Evolutionary conservation across 495 filamentous ascomycete species (phyloP).

Genomic region (Penicillium pulvis): DNA sequence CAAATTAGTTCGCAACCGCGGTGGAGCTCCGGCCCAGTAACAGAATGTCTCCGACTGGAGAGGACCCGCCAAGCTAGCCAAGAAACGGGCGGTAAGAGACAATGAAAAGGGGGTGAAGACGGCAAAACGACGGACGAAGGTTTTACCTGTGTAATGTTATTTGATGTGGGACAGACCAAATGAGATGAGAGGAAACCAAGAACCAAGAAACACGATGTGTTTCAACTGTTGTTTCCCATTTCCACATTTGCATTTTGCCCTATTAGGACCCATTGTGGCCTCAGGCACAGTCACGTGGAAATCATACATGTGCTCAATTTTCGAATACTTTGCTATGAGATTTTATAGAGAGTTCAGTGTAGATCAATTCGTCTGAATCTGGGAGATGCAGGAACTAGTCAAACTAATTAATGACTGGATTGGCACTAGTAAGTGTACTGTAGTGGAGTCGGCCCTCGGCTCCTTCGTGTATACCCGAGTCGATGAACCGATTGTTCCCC

Average conservation of each 20-base stretch:
- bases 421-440: background rate
- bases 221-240: background rate
- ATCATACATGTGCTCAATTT: background rate
- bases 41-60: conserved; percentile 29
- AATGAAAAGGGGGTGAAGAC: conserved; percentile 13
- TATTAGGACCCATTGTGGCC: background rate
- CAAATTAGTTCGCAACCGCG: conserved; percentile 27
- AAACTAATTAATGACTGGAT: background rate
- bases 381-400: background rate
- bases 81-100: conserved; percentile 22
- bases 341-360: no score
- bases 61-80: conserved; percentile 32
- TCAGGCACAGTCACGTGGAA: conserved; percentile 1
- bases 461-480: conserved; percentile 23
- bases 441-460: conserved; percentile 20
- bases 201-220: background rate
- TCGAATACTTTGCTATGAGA: background rate
- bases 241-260: background rate
- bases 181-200: background rate
- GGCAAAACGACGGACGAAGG: background rate
- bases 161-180: background rate
- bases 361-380: no score
- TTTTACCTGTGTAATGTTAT: background rate
- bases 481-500: conserved; percentile 13
- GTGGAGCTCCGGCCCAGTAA: conserved; percentile 37